phyloP scores from a whole-genome alignment of 768 basidiomycete genomes.

The Suillus lakei region DNA sequence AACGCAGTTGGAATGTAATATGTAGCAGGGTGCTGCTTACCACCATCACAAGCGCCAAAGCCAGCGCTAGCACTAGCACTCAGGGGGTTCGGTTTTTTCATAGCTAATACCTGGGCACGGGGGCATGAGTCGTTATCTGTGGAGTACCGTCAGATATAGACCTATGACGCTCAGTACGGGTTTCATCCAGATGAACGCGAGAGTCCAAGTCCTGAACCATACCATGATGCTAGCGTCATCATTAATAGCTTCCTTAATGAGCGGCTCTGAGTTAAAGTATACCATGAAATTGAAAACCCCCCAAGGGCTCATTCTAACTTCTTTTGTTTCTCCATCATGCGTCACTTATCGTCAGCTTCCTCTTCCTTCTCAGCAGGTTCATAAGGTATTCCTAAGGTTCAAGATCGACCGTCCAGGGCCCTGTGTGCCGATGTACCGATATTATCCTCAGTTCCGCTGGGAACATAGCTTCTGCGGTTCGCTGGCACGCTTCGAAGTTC shows the following conservation, averaged over 20 bases:
- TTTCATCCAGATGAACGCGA: not conserved
- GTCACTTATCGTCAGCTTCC: not conserved
- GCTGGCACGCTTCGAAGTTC: constrained; percentile 1
- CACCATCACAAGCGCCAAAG: not conserved
- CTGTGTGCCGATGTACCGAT: not conserved
- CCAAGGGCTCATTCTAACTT: not conserved
- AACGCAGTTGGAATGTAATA: not conserved
- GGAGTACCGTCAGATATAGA: not conserved
- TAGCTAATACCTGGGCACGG: not conserved
- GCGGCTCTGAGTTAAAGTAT: not conserved
- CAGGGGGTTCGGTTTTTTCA: not conserved
- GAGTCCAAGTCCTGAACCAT: not conserved
- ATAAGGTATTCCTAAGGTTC: not conserved
- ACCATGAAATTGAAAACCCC: not conserved
- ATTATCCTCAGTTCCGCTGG: not conserved
- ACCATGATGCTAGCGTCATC: not conserved
- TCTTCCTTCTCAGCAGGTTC: not conserved
- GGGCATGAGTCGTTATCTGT: not conserved
- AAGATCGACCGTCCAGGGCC: not conserved
- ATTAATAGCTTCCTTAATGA: not conserved
- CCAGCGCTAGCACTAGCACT: not conserved
- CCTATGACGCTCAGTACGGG: not conserved
- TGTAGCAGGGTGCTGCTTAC: not conserved
- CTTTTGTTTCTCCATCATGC: not conserved
- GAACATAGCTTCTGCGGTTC: not conserved